A percentile compares a stretch with the other conserved stretches of the same genome.
Evolutionary conservation across 2,329 filamentous ascomycete species (phyloP).

Genomic region (Conoideocrella luteorostrata): DNA sequence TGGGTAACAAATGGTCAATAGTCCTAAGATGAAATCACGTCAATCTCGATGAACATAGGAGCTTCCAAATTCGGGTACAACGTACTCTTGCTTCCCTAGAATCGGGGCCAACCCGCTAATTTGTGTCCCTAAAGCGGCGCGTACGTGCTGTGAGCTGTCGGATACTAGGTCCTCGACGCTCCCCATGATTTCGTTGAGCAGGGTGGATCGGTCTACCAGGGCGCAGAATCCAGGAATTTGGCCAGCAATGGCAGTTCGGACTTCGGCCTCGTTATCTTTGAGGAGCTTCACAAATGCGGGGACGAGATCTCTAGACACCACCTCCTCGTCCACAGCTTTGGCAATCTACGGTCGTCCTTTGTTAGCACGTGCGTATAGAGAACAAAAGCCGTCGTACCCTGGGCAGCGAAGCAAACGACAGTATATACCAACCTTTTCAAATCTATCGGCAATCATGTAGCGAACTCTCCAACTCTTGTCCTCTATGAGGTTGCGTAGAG

Average conservation of each 20-base stretch:
- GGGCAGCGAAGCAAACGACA: background rate
- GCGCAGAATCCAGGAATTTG: conserved; percentile 97
- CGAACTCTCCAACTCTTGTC: conserved; percentile 99
- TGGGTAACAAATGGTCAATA: conserved; percentile 90
- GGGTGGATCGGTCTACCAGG: conserved; percentile 76
- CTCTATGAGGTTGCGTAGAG: conserved; percentile 87
- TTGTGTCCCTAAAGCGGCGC: conserved; percentile 89
- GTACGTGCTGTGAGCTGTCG: conserved; percentile 93
- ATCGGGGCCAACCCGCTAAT: conserved; percentile 96
- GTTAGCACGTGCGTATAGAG: background rate
- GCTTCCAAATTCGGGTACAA: conserved; percentile 10
- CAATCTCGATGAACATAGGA: background rate
- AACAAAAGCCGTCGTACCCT: background rate
- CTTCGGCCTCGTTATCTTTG: conserved; percentile 96
- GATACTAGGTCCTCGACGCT: conserved; percentile 94
- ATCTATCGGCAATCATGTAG: conserved; percentile 98
- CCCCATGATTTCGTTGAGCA: conserved; percentile 94
- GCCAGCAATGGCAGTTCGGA: conserved; percentile 91
- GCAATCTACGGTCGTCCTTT: conserved; percentile 60
- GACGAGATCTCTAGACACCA: conserved; percentile 86
- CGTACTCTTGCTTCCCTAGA: conserved; percentile 93
- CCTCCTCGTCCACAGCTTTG: conserved; percentile 96
- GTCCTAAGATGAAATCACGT: conserved; percentile 51
- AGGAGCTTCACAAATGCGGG: conserved; percentile 95
- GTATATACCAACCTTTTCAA: conserved; percentile 69